Conservation (phyloP, 768 basidiomycete species). For the Rhizopogon sp. region DNA sequence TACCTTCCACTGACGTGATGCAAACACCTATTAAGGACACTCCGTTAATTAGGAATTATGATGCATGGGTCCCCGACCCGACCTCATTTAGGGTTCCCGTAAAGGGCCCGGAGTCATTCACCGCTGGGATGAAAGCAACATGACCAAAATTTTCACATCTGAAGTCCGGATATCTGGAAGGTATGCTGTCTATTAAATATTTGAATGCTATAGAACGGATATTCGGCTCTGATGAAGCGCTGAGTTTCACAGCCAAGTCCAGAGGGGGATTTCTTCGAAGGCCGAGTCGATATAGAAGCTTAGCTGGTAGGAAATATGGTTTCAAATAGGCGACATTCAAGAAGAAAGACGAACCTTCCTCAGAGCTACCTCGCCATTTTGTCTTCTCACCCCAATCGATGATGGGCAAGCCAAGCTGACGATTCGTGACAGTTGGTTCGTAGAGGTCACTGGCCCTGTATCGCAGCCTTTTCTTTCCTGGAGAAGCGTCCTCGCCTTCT, state of each 20-base stretch:
- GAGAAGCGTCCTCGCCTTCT: conserved; percentile 33
- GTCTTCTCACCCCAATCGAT: conserved; percentile 79
- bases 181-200: conserved; percentile 77
- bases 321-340: background rate
- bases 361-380: conserved; percentile 79
- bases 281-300: conserved; percentile 71
- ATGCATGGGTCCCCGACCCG: conserved; percentile 7
- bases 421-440: conserved; percentile 72
- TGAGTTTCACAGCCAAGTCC: conserved; percentile 59
- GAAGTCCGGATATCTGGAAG: conserved; percentile 55
- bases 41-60: background rate
- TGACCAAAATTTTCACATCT: conserved; percentile 48
- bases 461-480: conserved; percentile 36
- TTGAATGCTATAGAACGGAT: conserved; percentile 62
- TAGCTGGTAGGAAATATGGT: conserved; percentile 43
- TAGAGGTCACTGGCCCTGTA: conserved; percentile 74
- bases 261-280: conserved; percentile 66
- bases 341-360: conserved; percentile 60
- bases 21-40: conserved; percentile 53
- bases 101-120: conserved; percentile 43
- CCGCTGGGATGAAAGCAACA: conserved; percentile 76
- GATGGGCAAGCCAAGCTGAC: conserved; percentile 71
- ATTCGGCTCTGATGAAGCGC: conserved; percentile 48
- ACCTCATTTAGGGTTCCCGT: conserved; percentile 68
- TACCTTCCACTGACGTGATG: conserved; percentile 56